Evolutionary conservation across 495 filamentous ascomycete genomes (phyloP).

Genomic region (Xylaria bambusicola): DNA sequence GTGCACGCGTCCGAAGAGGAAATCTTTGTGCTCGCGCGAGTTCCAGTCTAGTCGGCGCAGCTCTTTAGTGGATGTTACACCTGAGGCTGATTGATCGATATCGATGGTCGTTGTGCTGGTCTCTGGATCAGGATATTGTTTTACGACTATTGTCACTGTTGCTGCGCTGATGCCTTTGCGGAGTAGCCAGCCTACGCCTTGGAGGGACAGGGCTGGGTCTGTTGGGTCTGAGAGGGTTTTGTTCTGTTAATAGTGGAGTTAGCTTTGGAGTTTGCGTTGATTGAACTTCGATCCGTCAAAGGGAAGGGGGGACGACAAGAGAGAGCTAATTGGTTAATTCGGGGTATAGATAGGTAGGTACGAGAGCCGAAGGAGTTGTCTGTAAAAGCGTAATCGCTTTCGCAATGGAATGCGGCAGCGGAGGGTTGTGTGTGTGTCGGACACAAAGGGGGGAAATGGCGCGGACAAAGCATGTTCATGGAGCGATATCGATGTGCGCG

Average conservation of each 20-base stretch:
- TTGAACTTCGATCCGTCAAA: no score
- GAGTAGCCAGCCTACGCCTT: conserved; percentile 80
- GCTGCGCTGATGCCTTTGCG: conserved; percentile 76
- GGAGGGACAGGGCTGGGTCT: conserved; percentile 73
- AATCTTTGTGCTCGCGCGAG: conserved; percentile 71
- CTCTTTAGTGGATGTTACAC: conserved; percentile 72
- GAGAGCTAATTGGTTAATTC: no score
- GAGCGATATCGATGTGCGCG: no score
- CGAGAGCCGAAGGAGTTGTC: no score
- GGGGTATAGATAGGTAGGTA: no score
- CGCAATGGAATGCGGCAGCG: no score
- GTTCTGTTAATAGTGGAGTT: conserved; percentile 56
- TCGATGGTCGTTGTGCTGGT: conserved; percentile 66
- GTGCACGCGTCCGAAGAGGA: conserved; percentile 74
- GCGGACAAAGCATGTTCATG: no score
- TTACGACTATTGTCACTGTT: conserved; percentile 69
- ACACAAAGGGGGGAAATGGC: no score
- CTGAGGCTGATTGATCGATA: conserved; percentile 75
- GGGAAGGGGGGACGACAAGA: no score
- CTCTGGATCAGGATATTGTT: conserved; percentile 56
- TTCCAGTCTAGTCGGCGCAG: conserved; percentile 69
- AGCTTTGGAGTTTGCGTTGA: neutral
- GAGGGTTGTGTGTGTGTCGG: no score
- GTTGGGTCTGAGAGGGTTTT: conserved; percentile 71
- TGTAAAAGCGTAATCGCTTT: no score